These are phyloP conservation scores for Leucocoprinus sp. DNA, from an alignment of 768 basidiomycete genomes.

Conservation along the genomic window DNA sequence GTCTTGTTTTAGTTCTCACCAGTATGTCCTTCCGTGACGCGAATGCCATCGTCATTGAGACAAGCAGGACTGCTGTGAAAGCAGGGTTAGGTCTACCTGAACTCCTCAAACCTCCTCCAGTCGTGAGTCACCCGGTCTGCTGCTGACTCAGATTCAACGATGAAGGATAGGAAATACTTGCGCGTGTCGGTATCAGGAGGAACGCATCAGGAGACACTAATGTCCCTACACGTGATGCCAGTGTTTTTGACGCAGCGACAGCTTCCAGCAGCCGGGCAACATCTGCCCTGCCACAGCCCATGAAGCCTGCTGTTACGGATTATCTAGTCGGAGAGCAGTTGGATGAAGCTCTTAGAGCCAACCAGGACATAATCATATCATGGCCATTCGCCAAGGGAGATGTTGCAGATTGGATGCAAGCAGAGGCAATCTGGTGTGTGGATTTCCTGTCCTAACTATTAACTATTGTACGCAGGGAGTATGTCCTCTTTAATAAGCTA, in stretches of 20 bases:
- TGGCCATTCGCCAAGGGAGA: slow-evolving; percentile 79
- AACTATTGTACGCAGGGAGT: slow-evolving; percentile 51
- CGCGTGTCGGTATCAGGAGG: slow-evolving; percentile 70
- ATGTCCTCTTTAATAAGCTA: slow-evolving; percentile 68
- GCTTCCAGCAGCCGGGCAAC: slow-evolving; percentile 39
- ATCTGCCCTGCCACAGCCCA: slow-evolving; percentile 38
- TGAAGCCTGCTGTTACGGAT: slow-evolving; percentile 51
- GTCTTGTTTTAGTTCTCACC: slow-evolving; percentile 1
- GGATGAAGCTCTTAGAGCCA: slow-evolving; percentile 70
- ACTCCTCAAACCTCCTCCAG: slow-evolving; percentile 63
- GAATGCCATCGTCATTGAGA: slow-evolving; percentile 75
- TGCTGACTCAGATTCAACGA: not conserved
- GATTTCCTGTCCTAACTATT: not conserved
- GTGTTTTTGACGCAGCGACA: slow-evolving; percentile 18
- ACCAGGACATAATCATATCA: slow-evolving; percentile 64
- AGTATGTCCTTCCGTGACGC: slow-evolving; percentile 72
- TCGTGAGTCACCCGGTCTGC: slow-evolving; percentile 43
- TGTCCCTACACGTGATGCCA: slow-evolving; percentile 15
- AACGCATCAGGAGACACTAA: slow-evolving; percentile 27
- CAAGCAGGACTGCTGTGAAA: slow-evolving; percentile 57
- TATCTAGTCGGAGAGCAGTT: slow-evolving; percentile 78
- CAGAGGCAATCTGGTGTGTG: slow-evolving; percentile 81
- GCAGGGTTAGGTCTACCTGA: slow-evolving; percentile 79
- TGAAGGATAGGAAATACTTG: slow-evolving; percentile 65
- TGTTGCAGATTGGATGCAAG: slow-evolving; percentile 72